Conservation (phyloP, 352 stramenopile species). For the Pythium myriotylum region DNA sequence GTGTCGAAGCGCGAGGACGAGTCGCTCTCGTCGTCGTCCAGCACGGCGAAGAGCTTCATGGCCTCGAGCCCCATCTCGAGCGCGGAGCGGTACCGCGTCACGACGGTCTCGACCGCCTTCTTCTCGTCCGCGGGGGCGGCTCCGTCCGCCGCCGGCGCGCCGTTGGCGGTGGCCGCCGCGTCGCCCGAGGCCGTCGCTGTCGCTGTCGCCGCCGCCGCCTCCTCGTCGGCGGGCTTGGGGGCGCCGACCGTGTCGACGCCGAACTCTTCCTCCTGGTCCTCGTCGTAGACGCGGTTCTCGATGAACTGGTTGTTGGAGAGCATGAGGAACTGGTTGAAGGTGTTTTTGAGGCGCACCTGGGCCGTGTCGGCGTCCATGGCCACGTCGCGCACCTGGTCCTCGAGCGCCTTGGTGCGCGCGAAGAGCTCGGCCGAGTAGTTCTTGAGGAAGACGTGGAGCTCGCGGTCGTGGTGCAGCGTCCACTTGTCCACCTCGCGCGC, state of each 20-base stretch:
- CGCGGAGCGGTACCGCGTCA: slow-evolving; percentile 73
- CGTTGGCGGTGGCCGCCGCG: slow-evolving; percentile 2
- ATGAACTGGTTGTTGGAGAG: slow-evolving; percentile 90
- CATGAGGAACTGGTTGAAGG: slow-evolving; percentile 89
- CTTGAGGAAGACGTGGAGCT: slow-evolving; percentile 72
- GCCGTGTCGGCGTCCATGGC: slow-evolving; percentile 65
- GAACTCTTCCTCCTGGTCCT: slow-evolving; percentile 81
- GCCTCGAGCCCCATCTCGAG: slow-evolving; percentile 79
- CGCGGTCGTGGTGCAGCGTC: slow-evolving; percentile 78
- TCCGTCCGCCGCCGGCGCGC: slow-evolving; percentile 25
- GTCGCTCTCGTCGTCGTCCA: slow-evolving; percentile 72
- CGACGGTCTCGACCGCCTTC: slow-evolving; percentile 47
- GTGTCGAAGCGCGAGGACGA: slow-evolving; percentile 64
- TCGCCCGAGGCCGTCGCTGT: background rate
- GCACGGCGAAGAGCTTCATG: slow-evolving; percentile 86
- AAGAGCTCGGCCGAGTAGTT: slow-evolving; percentile 71
- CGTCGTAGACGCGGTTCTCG: slow-evolving; percentile 89
- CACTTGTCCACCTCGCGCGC: slow-evolving; percentile 47
- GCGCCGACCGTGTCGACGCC: slow-evolving; percentile 29
- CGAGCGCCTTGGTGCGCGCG: slow-evolving; percentile 67
- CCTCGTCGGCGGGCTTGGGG: slow-evolving; percentile 17
- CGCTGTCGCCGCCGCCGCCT: background rate
- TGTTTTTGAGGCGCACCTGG: slow-evolving; percentile 80
- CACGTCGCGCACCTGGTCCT: slow-evolving; percentile 73
- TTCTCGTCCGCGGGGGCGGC: slow-evolving; percentile 29